Evolutionary conservation across 1,139 yeast genomes (phyloP).

Genomic region (Debaryomyces fabryi): DNA sequence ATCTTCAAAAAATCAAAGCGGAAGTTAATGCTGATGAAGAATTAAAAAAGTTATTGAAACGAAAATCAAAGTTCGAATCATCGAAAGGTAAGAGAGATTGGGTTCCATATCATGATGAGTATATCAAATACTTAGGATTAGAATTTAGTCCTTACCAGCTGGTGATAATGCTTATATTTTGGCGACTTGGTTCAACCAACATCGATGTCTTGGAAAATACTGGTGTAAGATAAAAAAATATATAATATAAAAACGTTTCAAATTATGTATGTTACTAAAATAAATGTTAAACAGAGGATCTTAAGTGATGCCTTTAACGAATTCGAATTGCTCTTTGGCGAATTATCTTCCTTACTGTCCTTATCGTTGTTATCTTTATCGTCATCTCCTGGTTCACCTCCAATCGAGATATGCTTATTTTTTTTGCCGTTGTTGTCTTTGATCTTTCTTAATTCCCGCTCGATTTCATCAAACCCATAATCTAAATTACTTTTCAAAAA

Average conservation of each 20-base stretch:
- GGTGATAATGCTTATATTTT: conserved; percentile 69
- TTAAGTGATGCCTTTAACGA: conserved; percentile 1
- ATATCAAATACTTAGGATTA: conserved; percentile 57
- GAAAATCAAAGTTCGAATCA: conserved; percentile 38
- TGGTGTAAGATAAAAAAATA: conserved; percentile 9
- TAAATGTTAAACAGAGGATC: conserved; percentile 1
- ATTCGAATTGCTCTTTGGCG: conserved; percentile 1
- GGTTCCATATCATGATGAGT: conserved; percentile 64
- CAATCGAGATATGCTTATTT: conserved; percentile 31
- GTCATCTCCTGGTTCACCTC: conserved; percentile 45
- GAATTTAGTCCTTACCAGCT: conserved; percentile 68
- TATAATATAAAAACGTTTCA: conserved; percentile 1
- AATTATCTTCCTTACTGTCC: conserved; percentile 6
- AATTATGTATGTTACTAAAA: conserved; percentile 2
- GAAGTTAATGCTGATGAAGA: conserved; percentile 34
- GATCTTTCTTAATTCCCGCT: conserved; percentile 37
- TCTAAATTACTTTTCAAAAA: conserved; percentile 34
- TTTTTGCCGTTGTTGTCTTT: conserved; percentile 18
- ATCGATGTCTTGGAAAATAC: conserved; percentile 48
- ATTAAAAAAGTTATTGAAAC: conserved; percentile 30
- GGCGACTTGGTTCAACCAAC: conserved; percentile 68
- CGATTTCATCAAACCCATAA: conserved; percentile 43
- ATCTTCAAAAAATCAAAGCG: conserved; percentile 43
- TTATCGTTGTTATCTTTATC: conserved; percentile 25
- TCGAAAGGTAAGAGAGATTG: conserved; percentile 53